Base-by-base conservation (phyloP, 2,329 filamentous ascomycete genomes). In the Aspergillus flavus region DNA sequence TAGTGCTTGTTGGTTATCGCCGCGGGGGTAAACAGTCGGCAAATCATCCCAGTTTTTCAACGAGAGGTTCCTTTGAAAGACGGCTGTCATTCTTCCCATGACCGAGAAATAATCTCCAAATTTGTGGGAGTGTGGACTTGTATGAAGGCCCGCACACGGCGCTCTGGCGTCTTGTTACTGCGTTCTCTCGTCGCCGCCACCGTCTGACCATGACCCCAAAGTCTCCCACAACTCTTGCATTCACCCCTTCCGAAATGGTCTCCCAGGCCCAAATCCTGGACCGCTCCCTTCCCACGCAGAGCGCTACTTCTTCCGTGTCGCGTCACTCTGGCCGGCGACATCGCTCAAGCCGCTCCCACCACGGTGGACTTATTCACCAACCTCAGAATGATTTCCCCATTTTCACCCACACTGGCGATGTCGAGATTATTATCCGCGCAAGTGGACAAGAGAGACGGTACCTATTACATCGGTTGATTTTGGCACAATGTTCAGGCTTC, bases 381-480 rank as follows among this genome's bases (percentile, higher is more conserved):
- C 86, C 91, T 48, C 91, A 91, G 74, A 97, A 97, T 76, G 94
- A 97, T 76, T 98, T 97, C 71, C 94, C 94, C 26, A 82, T 96
- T 74, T 98, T 97, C 79, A 89, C 89, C 57, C 90, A 94, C 71
- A 94, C 91, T 43, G 94, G 94, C 73, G 94, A 98, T 78, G 93
- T 97, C 72, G 94, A 98, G 79, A 93, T 98, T 66, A 75, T 94
- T 61, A 86, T 97, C 72, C 86, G 85, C 73, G 85, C 87, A 16
- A 86, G 90, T 59, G 69, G 87, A 65, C 87, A 89, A 73, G 91
- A 95, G 78, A 91, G 92, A 75, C 86, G 91, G 65, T 98, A 97
- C 76, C 84, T 97, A 54, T 84, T 98, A 61, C 94, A 98, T 80
- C 86, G 89, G 64, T 86, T 97, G 72, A 97, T 94, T 46, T 82